phyloP scores from a whole-genome alignment of 75 land plant species.

The Adiantum capillusveneris region DNA sequence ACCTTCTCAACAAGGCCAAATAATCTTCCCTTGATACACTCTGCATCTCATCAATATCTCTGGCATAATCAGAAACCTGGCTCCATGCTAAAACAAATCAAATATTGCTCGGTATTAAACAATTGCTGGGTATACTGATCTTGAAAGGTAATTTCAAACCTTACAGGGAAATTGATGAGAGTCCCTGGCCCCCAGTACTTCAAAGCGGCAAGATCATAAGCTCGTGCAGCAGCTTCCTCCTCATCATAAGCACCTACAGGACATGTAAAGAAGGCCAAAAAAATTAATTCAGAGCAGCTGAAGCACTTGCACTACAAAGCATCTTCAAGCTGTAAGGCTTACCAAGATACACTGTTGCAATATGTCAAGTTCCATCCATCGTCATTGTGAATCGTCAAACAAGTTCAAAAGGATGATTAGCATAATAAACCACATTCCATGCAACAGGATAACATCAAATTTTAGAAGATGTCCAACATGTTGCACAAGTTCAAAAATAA shows the following conservation, averaged over 20 bases:
- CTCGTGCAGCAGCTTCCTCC: conserved; percentile 98
- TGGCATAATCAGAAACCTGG: conserved; percentile 83
- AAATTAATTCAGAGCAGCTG: neutral
- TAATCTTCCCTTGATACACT: conserved; percentile 92
- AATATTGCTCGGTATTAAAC: neutral
- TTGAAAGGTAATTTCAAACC: no score
- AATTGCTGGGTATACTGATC: no score
- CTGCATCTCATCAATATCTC: conserved; percentile 97
- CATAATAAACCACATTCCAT: no score
- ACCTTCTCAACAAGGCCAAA: conserved; percentile 86
- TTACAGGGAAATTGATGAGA: conserved; percentile 92
- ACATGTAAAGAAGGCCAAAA: neutral
- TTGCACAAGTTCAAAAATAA: no score
- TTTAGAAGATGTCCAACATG: no score
- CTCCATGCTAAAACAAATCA: neutral
- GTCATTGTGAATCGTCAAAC: neutral
- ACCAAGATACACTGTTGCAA: conserved; percentile 56
- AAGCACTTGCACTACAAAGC: no score
- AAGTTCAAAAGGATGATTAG: no score
- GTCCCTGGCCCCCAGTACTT: conserved; percentile 99
- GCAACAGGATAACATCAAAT: no score
- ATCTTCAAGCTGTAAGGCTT: conserved; percentile 8
- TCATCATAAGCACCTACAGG: conserved; percentile 93
- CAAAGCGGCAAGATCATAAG: conserved; percentile 95
- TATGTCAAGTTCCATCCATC: neutral